These are phyloP conservation scores for Tylopilus balloui DNA, from an alignment of 768 basidiomycete genomes.

Conservation along the genomic window DNA sequence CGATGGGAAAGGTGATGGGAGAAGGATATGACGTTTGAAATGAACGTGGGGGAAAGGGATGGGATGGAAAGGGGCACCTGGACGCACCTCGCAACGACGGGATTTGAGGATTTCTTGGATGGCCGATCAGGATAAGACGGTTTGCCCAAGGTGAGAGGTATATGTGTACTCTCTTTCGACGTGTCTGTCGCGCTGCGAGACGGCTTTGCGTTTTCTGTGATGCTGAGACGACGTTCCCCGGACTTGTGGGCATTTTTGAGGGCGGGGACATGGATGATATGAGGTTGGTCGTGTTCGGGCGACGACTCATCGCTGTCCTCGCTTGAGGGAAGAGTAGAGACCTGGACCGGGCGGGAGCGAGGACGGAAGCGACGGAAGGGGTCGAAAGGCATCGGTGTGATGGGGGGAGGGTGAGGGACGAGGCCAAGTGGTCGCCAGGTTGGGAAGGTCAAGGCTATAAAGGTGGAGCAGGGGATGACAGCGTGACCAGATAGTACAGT, in stretches of 20 bases:
- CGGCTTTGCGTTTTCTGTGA: neutral
- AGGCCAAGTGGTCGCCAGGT: neutral
- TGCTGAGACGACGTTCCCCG: neutral
- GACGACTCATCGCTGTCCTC: conserved; percentile 27
- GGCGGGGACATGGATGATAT: conserved; percentile 3
- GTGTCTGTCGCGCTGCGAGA: neutral
- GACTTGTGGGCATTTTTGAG: conserved; percentile 4
- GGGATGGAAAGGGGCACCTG: neutral
- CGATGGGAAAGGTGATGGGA: neutral
- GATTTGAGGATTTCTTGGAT: conserved; percentile 2
- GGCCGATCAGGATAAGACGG: neutral
- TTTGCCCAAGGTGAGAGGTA: neutral
- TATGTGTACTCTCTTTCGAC: neutral
- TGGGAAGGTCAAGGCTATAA: conserved; percentile 9
- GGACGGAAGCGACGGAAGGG: conserved; percentile 25
- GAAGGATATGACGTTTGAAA: neutral
- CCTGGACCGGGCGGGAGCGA: conserved; percentile 1
- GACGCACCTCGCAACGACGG: conserved; percentile 14
- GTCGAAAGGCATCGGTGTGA: conserved; percentile 10
- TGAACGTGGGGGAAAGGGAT: conserved; percentile 1
- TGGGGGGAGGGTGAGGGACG: too few relatives aligned
- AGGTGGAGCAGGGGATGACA: neutral
- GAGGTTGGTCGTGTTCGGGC: conserved; percentile 8
- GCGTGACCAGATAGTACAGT: conserved; percentile 10
- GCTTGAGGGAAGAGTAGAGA: neutral